These are phyloP conservation scores for Austroboletus eburneus DNA, from an alignment of 768 basidiomycete genomes.

Conservation along the genomic window DNA sequence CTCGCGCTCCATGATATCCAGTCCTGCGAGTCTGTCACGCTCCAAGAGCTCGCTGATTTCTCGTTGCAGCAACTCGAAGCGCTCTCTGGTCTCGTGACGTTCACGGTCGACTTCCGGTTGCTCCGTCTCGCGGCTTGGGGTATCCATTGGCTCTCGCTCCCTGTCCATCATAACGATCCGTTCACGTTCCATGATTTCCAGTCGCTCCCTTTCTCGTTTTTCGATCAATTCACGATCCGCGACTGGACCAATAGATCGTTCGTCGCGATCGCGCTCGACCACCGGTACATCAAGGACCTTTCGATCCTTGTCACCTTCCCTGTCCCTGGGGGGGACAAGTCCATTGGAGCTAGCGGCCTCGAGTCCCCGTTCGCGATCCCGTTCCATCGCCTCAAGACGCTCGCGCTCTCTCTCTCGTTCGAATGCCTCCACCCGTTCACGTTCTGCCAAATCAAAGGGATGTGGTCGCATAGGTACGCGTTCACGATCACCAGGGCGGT, in stretches of 20 bases:
- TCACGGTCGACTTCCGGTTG: constrained; percentile 23
- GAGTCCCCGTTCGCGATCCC: constrained; percentile 28
- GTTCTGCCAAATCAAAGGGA: constrained; percentile 19
- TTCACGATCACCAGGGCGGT: constrained; percentile 25
- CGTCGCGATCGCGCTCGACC: constrained; percentile 21
- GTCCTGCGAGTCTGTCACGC: constrained; percentile 28
- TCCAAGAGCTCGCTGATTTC: constrained; percentile 29
- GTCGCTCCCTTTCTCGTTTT: constrained; percentile 27
- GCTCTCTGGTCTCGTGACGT: constrained; percentile 21
- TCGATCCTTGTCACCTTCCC: constrained; percentile 23
- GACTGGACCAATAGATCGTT: constrained; percentile 16
- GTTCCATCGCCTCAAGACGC: constrained; percentile 24
- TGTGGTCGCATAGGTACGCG: constrained; percentile 20
- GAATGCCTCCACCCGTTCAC: constrained; percentile 25
- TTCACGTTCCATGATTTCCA: constrained; percentile 24
- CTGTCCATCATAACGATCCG: constrained; percentile 9
- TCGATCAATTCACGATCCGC: constrained; percentile 21
- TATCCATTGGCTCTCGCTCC: constrained; percentile 16
- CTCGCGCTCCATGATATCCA: constrained; percentile 28
- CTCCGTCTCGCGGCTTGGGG: constrained; percentile 18
- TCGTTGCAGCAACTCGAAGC: constrained; percentile 32
- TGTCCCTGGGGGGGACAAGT: constrained; percentile 15
- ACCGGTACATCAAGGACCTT: constrained; percentile 12
- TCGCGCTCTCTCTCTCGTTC: constrained; percentile 35
- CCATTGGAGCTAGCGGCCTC: constrained; percentile 10